Evolutionary conservation across 176 grass and related monocot genomes (phyloP), one percentile per base, ranked within the genome.

Genomic region (Musa beccarii): DNA sequence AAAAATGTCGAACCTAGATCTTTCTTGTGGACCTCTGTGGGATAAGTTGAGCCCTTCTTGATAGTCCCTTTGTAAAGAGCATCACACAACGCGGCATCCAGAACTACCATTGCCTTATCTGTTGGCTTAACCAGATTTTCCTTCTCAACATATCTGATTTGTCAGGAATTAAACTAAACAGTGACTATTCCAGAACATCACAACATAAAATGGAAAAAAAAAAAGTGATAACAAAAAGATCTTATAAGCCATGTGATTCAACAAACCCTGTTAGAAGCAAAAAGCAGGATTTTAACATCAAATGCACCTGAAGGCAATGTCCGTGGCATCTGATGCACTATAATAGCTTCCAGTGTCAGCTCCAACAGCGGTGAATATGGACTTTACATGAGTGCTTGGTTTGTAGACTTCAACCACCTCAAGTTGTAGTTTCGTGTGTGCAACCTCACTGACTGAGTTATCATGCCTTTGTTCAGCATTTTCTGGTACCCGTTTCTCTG

Each of bases 31-130:
- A 98, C 85, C 78, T 90, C 88, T 26, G 86, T 85, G 24, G 90
- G 94, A 59, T 91, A 98, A 26, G 84, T 71, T 17, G 81, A 74
- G 14, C 94, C 90, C 84, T 98, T 98, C 69, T 91, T 98, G 21
- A 97, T 83, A 79, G 90, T 78, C 19, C 94, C 94, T 89, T 98
- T 98, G 88, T 83, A 98, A 54, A 98, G 80, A 63, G 94, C 86
- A 81, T 97, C 94, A 24, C 94, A 96, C 80, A 97, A 71, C n/a
- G 83, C 83, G 63, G 81, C 81, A 85, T 93, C 88, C 70, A 98
- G 75, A 78, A 91, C 54, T 73, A 97, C 82, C 74, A 81, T 83
- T 80, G 94, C 79, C 79, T 82, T 91, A 51, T 93, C 73, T 72
- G 84, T 85, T 59, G 73, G 88, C 79, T 97, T 93, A 61, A 97